Conservation (phyloP, 179 eudicot genomes). For the Silene vulgaris region DNA sequence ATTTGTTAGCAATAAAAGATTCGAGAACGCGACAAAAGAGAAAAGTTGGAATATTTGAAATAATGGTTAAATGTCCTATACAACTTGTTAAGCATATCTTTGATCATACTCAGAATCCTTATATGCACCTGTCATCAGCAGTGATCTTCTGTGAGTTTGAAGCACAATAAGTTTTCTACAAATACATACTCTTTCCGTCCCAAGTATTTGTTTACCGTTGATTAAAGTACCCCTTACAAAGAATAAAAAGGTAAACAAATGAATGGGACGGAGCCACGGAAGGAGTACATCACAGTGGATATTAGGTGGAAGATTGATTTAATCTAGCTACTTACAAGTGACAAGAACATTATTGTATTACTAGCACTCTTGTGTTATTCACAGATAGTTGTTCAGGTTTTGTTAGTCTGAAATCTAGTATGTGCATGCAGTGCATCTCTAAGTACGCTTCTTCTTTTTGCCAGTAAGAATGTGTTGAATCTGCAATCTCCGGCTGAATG, state of each 20-base stretch:
- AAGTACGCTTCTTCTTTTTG: conserved; percentile 62
- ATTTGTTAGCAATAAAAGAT: no score
- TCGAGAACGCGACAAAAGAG: neutral
- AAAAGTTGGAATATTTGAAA: neutral
- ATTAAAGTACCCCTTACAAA: no score
- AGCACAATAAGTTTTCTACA: no score
- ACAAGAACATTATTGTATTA: neutral
- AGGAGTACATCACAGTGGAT: no score
- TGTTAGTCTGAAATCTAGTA: neutral
- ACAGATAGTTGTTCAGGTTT: conserved; percentile 12
- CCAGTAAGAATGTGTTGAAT: conserved; percentile 74
- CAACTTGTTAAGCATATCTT: no score
- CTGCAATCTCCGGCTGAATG: conserved; percentile 75
- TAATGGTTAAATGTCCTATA: neutral
- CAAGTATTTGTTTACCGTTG: no score
- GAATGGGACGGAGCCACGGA: no score
- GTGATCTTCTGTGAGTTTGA: no score
- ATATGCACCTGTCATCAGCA: no score
- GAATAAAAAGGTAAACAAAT: no score
- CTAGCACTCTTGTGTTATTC: conserved; percentile 14
- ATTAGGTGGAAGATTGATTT: neutral
- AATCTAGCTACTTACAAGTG: conserved; percentile 4
- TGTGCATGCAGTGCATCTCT: conserved; percentile 23
- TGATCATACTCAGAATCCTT: no score
- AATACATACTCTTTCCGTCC: no score